Percentiles rank a stretch among this genome's conserved stretches.
phyloP scores from a whole-genome alignment of 208 protist species.

The Naegleria fowleri region DNA sequence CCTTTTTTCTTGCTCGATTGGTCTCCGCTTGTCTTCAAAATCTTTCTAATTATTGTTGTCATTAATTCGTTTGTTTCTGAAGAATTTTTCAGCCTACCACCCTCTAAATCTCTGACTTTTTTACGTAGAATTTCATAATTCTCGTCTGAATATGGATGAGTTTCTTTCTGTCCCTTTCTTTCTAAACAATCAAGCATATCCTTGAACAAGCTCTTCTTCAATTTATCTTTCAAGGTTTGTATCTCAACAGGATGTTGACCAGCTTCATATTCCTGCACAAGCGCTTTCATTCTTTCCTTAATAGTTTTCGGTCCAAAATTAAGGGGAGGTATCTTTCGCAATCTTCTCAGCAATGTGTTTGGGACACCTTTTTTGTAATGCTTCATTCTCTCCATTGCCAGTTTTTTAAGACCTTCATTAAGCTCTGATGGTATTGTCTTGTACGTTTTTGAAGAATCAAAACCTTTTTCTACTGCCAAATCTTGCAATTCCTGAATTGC shows the following conservation, averaged over 20 bases:
- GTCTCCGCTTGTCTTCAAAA: not conserved
- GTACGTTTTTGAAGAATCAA: not conserved
- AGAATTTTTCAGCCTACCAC: not conserved
- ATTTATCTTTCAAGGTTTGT: not conserved
- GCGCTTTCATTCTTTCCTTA: not conserved
- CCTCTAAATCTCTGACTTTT: not conserved
- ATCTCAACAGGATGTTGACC: not conserved
- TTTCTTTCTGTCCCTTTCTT: not conserved
- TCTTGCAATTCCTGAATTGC: not conserved
- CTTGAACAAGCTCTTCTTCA: not conserved
- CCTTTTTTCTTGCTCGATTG: not conserved
- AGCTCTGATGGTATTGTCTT: not conserved
- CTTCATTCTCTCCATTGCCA: not conserved
- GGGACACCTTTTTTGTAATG: not conserved
- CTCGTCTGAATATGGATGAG: not conserved
- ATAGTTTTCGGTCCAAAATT: slow-evolving; percentile 3
- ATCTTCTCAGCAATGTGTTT: not conserved
- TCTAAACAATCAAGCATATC: not conserved
- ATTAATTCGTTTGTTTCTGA: not conserved
- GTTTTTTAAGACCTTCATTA: not conserved
- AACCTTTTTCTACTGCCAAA: not conserved
- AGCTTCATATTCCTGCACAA: not conserved
- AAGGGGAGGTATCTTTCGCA: not conserved
- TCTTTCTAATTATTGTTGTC: not conserved
- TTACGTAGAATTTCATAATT: not conserved